These are phyloP conservation scores for Rutstroemia sp. DNA, from an alignment of 2,329 filamentous ascomycete genomes.

Conservation along the genomic window DNA sequence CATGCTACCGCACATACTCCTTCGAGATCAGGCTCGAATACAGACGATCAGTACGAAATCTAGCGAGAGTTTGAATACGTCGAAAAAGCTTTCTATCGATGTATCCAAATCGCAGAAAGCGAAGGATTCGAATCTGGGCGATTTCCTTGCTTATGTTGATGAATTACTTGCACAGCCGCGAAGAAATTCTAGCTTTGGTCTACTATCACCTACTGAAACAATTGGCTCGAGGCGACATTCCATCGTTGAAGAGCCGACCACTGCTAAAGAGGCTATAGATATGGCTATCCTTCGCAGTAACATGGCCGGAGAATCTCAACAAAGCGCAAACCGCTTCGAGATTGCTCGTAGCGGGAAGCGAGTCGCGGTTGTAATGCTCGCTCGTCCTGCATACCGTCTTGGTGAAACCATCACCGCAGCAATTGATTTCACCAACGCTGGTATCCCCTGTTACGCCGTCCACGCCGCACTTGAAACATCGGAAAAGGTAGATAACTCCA, in stretches of 20 bases:
- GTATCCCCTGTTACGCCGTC: conserved; percentile 79
- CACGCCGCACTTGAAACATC: conserved; percentile 78
- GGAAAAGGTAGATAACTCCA: conserved; percentile 70
- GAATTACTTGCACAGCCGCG: conserved; percentile 58
- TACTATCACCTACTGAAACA: conserved; percentile 65
- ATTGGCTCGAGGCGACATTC: conserved; percentile 49
- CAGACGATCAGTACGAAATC: conserved; percentile 20
- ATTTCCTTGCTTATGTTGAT: conserved; percentile 72
- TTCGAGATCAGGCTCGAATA: conserved; percentile 66
- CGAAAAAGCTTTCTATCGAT: conserved; percentile 14
- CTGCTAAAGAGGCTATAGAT: conserved; percentile 80
- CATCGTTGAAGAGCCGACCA: conserved; percentile 47
- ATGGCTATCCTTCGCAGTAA: conserved; percentile 83
- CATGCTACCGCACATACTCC: conserved; percentile 85
- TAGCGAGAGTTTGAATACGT: conserved; percentile 4
- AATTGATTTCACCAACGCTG: conserved; percentile 72
- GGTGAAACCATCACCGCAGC: conserved; percentile 81
- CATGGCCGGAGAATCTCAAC: conserved; percentile 56
- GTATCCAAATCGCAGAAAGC: conserved; percentile 23
- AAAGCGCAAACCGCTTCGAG: conserved; percentile 88
- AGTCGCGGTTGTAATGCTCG: conserved; percentile 86
- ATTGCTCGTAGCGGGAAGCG: conserved; percentile 86
- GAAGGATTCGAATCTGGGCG: conserved; percentile 40
- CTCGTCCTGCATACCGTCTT: conserved; percentile 79
- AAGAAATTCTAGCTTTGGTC: conserved; percentile 46